Base-by-base conservation (phyloP, 371 early-diverging fungal genomes). In the Apophysomyces elegans region DNA sequence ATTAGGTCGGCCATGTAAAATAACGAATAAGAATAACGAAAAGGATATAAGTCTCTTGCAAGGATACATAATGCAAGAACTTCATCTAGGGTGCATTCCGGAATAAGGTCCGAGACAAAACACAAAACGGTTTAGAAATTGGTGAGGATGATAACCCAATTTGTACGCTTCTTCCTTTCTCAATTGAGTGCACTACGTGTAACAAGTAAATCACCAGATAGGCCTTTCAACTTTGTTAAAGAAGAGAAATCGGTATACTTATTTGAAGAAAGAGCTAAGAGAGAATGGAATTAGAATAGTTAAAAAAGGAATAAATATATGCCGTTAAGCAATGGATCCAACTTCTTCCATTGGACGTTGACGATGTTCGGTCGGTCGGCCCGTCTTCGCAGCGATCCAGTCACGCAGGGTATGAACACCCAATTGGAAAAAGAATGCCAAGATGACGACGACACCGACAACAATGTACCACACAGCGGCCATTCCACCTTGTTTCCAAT, bases 401-500 rank as follows among this genome's bases (percentile, higher is more conserved):
- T 77, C 77, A 45, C 85, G 74, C 14, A 78, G 57, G 32, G 37
- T 71, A 62, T 87, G 85, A 47, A 85, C 59, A 9, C 71, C 39
- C n/a, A 75, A 59, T 26, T 79, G 70, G 1, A 81, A 37, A 63
- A 84, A 83, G 58, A 77, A 86, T 18, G 74, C 65, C 1, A 79
- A 61, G 4, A 84, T 44, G 0, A 72, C 73, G n/a, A 80, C 57
- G 0, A 72, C 68, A 7, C 70, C 83, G 0, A 83, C 84, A 3
- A 75, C 59, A 41, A 79, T 18, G 45, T 85, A 85, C 72, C 76
- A 80, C 7, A 76, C 68, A 2, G 77, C 82, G 7, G 78, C 75
- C 2, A 63, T 71, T 0, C 73, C 64, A 1, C 87, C 87, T 54
- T 79, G 77, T 14, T 62, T 56, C 85, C 87, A 87, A 56, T 83